These are phyloP conservation scores for Penicillium goetzii DNA, from an alignment of 495 filamentous ascomycete genomes.

Conservation along the genomic window DNA sequence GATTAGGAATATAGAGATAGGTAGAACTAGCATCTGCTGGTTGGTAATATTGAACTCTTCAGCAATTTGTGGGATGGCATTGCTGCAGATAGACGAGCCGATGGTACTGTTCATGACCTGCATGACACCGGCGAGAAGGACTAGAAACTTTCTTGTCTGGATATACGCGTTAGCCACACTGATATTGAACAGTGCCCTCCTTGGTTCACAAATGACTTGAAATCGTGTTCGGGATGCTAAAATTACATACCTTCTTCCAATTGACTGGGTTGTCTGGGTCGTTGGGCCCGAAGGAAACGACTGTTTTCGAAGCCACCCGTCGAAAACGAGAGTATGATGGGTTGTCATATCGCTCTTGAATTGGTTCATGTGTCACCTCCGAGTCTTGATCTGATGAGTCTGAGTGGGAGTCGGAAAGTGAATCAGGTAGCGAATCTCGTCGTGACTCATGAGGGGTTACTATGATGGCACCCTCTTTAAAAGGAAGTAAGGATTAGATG, in stretches of 20 bases:
- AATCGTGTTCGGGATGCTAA: not conserved
- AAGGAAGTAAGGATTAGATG: not conserved
- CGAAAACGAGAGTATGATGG: slow-evolving; percentile 38
- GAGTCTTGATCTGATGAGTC: slow-evolving; percentile 26
- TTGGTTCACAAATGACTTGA: not conserved
- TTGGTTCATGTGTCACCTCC: slow-evolving; percentile 34
- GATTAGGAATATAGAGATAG: slow-evolving; percentile 73
- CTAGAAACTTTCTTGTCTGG: slow-evolving; percentile 58
- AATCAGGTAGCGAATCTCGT: slow-evolving; percentile 6
- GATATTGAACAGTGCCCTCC: not conserved
- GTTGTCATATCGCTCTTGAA: slow-evolving; percentile 36
- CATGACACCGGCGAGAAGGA: slow-evolving; percentile 60
- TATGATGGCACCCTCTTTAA: slow-evolving; percentile 21
- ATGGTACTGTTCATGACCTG: slow-evolving; percentile 77
- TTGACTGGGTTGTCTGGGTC: slow-evolving; percentile 72
- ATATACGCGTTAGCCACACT: slow-evolving; percentile 11
- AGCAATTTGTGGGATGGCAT: slow-evolving; percentile 60
- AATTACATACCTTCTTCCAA: slow-evolving; percentile 44
- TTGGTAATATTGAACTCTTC: slow-evolving; percentile 61
- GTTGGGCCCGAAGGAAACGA: slow-evolving; percentile 51
- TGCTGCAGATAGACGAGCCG: slow-evolving; percentile 67
- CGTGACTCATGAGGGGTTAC: slow-evolving; percentile 25
- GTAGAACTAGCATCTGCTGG: slow-evolving; percentile 63
- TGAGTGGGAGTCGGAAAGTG: slow-evolving; percentile 4
- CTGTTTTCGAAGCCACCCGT: slow-evolving; percentile 39